Percentiles rank a stretch among this genome's conserved stretches.
Conservation (phyloP, 2,329 filamentous ascomycete species). For the Didymella segeticola region DNA sequence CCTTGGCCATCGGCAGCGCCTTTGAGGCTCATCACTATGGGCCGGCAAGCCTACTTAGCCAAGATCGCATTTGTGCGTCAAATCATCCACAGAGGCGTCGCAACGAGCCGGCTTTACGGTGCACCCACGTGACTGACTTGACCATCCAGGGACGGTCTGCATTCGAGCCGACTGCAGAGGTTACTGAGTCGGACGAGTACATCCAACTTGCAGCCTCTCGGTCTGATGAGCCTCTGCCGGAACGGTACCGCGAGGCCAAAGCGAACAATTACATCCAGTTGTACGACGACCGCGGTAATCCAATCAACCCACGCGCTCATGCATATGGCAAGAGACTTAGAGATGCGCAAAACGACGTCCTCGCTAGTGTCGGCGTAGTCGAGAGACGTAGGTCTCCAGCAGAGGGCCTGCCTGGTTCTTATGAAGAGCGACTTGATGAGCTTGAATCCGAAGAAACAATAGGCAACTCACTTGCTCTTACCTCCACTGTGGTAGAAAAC, state of each 20-base stretch:
- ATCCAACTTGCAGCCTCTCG: conserved; percentile 36
- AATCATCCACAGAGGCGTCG: background rate
- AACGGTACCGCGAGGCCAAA: conserved; percentile 29
- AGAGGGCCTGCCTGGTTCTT: conserved; percentile 35
- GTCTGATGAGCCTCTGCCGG: conserved; percentile 28
- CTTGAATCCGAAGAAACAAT: conserved; percentile 41
- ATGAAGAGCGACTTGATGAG: conserved; percentile 35
- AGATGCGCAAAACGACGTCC: conserved; percentile 56
- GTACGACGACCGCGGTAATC: conserved; percentile 55
- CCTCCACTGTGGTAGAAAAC: conserved; percentile 34
- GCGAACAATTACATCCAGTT: conserved; percentile 46
- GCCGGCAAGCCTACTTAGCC: conserved; percentile 46
- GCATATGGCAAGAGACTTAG: conserved; percentile 50
- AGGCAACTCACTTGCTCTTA: conserved; percentile 35
- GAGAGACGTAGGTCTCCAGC: conserved; percentile 46
- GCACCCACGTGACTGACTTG: conserved; percentile 23
- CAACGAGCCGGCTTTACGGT: background rate
- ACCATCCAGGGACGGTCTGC: conserved; percentile 49
- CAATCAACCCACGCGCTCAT: conserved; percentile 51
- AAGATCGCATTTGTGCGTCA: conserved; percentile 48
- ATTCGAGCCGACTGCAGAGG: conserved; percentile 44
- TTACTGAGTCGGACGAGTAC: conserved; percentile 34
- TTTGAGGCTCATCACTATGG: conserved; percentile 29
- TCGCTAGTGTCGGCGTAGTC: conserved; percentile 56
- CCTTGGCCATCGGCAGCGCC: background rate